These are phyloP conservation scores for Parachaetomium inaequale DNA, from an alignment of 495 filamentous ascomycete species.

Conservation along the genomic window DNA sequence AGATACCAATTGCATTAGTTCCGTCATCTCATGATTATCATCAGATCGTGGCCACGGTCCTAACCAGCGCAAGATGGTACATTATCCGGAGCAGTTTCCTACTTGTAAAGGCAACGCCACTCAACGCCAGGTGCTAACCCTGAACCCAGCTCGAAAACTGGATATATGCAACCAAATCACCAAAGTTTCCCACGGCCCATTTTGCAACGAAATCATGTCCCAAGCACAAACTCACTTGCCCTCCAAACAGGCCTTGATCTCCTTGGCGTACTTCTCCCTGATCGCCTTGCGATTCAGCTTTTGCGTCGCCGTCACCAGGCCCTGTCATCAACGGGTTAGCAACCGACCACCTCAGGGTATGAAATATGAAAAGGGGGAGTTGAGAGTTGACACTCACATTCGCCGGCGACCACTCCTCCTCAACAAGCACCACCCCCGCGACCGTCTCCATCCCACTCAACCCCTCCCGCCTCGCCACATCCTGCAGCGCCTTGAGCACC, in stretches of 20 bases:
- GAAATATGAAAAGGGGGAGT: background rate
- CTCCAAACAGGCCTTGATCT: constrained; percentile 48
- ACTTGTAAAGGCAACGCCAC: too few relatives aligned
- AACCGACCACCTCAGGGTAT: background rate
- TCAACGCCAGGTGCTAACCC: too few relatives aligned
- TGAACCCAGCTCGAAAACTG: background rate
- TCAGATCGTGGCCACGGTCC: too few relatives aligned
- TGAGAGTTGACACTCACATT: constrained; percentile 46
- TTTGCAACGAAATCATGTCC: background rate
- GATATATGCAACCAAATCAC: background rate
- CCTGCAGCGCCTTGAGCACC: constrained; percentile 55
- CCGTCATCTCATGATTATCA: background rate
- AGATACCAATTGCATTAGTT: constrained; percentile 8
- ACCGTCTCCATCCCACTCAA: constrained; percentile 56
- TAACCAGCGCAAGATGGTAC: background rate
- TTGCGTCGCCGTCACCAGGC: constrained; percentile 58
- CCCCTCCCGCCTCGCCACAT: constrained; percentile 48
- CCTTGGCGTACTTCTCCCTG: constrained; percentile 51
- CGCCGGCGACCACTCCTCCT: constrained; percentile 64
- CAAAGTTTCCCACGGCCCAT: background rate
- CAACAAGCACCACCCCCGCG: constrained; percentile 55
- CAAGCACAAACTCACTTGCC: constrained; percentile 11
- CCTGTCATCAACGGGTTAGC: constrained; percentile 42
- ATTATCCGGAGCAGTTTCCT: too few relatives aligned
- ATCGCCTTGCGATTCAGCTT: constrained; percentile 58